Base-by-base conservation (phyloP, 139 green algal species). In the Edaphochlamys debaryana region DNA sequence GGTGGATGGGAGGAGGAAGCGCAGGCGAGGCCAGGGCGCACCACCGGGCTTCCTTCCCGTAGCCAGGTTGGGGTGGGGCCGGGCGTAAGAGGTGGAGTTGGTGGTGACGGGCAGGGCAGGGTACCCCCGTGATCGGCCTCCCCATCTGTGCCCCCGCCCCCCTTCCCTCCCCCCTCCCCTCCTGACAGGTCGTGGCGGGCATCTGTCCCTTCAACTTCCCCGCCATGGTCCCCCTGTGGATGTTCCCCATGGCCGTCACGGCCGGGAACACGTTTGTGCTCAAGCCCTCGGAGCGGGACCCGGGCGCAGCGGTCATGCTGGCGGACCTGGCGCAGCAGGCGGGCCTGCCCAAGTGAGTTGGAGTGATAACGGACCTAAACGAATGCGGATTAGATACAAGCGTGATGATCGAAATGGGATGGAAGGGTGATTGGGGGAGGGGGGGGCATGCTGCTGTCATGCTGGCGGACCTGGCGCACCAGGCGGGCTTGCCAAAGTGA, bases 131-230 rank as follows among this genome's bases (percentile, higher is more conserved):
- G n/a, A n/a, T n/a, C n/a, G n/a, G n/a, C n/a, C n/a, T n/a, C n/a
- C n/a, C n/a, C n/a, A n/a, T n/a, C n/a, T n/a, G n/a, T n/a, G n/a
- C n/a, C n/a, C n/a, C n/a, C n/a, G n/a, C n/a, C n/a, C n/a, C n/a
- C n/a, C n/a, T n/a, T n/a, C n/a, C n/a, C n/a, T n/a, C n/a, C n/a
- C n/a, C n/a, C 9, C 63, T 69, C 3, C 30, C 63, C 25, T 37
- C 20, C 30, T 19, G 80, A 36, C 86, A 92, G 92, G 94, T 95
- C 56, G 86, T 82, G 42, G 94, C 94, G 0, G 96, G 94, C 74
- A 99, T 99, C 84, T 99, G 96, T 86, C 97, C 97, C 50, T 99
- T 99, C 93, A 99, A 99, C 92, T 99, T 99, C 89, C 97, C 97
- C 0, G 95, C 85, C 23, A 94, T 94, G 91, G 87, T 95, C 27